These are phyloP conservation scores for bread wheat (Triticum aestivum) DNA, from an alignment of 176 grass and related monocot species.

Conservation along the genomic window IWGSC_CS_RefSeq_v2.1 NC_057799.1:121190620-121191119, in stretches of 20 bases:
- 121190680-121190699: slow-evolving; percentile 86
- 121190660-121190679: slow-evolving; percentile 73
- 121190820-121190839: slow-evolving; percentile 64
- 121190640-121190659: slow-evolving; percentile 90
- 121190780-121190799: slow-evolving; percentile 16
- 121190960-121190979: slow-evolving; percentile 47
- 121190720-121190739: slow-evolving; percentile 77
- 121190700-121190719: slow-evolving; percentile 81
- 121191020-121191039: slow-evolving; percentile 75
- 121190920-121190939: slow-evolving; percentile 63
- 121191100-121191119: slow-evolving; percentile 91
- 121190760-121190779: slow-evolving; percentile 35
- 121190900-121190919: slow-evolving; percentile 79
- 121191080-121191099: slow-evolving; percentile 84
- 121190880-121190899: slow-evolving; percentile 89
- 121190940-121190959: slow-evolving; percentile 81
- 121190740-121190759: slow-evolving; percentile 51
- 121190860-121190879: slow-evolving; percentile 62
- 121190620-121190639: slow-evolving; percentile 90
- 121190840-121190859: slow-evolving; percentile 44
- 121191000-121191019: slow-evolving; percentile 44
- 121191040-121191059: slow-evolving; percentile 63
- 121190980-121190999: slow-evolving; percentile 56
- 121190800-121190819: slow-evolving; percentile 29
- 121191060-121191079: slow-evolving; percentile 74